Evolutionary conservation across 768 basidiomycete genomes (phyloP).

Genomic region (Antrodiella citrinella): DNA sequence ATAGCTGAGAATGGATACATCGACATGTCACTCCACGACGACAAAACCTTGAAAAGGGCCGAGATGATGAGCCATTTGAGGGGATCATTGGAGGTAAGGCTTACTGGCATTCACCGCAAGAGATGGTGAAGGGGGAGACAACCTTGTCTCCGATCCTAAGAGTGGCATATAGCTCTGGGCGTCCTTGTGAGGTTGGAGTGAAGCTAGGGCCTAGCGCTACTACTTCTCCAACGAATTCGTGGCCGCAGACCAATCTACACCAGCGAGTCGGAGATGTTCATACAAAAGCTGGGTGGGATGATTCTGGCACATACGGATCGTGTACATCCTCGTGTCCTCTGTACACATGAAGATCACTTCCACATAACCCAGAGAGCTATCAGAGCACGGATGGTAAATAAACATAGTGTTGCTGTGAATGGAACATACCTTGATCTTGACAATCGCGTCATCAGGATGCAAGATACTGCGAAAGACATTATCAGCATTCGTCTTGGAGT

Average conservation of each 20-base stretch:
- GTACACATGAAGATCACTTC: constrained; percentile 71
- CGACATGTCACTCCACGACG: constrained; percentile 67
- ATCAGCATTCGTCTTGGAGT: too few species aligned
- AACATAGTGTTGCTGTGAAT: too few species aligned
- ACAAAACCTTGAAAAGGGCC: constrained; percentile 57
- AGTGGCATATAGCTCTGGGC: constrained; percentile 55
- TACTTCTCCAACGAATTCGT: constrained; percentile 73
- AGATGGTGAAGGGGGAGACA: constrained; percentile 74
- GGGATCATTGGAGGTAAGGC: background rate
- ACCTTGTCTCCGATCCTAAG: constrained; percentile 70
- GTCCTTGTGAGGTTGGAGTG: constrained; percentile 29
- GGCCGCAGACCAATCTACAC: constrained; percentile 56
- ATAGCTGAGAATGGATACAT: constrained; percentile 51
- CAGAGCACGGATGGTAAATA: background rate
- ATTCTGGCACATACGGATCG: constrained; percentile 37
- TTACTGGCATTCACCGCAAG: constrained; percentile 81
- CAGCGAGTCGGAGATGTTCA: background rate
- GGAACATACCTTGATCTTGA: constrained; percentile 53
- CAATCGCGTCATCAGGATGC: constrained; percentile 70
- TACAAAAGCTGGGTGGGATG: too few species aligned
- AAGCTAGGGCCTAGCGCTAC: constrained; percentile 59
- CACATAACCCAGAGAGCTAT: constrained; percentile 62
- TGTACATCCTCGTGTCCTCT: constrained; percentile 50
- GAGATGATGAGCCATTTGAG: background rate
- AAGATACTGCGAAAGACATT: constrained; percentile 39